Evolutionary conservation across 2,329 filamentous ascomycete species (phyloP), one percentile per base, ranked within the genome.

Genomic region (Tothia fuscella): DNA sequence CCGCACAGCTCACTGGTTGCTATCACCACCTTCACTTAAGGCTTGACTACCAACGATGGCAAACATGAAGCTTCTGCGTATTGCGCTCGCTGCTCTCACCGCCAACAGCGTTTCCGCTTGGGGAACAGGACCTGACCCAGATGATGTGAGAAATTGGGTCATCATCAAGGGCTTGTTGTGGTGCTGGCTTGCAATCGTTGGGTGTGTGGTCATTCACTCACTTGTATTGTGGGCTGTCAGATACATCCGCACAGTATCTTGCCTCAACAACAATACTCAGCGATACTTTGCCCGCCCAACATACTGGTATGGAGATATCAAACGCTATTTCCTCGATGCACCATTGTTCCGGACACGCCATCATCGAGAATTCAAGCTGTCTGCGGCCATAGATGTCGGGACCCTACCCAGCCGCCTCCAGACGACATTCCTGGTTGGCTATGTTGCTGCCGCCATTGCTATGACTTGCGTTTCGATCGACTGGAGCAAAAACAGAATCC

Each of bases 181-280:
- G 35, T 13, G 35, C 19, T 44, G 42, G 42, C 21, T 44, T 16
- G 42, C 32, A 12, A 29, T 44, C 16, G 26, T 40, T 12, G 26
- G 25, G 10, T 26, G 42, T 10, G 19, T 31, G 6, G 25, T 40
- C n/a, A 24, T 31, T 4, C 40, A 44, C 43, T 24, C 19, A 47
- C 58, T 79, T 48, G 61, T 67, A 42, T 69, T 76, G 38, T 68
- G 72, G 42, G 62, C 82, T 43, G 66, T 74, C 44, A 75, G 72
- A 50, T 80, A 91, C 54, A 66, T 88, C 28, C 76, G 87, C 48
- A 80, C 74, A 20, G 68, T 93, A 33, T 72, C 81, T 31, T 85
- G 79, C 53, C 71, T 94, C 49, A 80, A 74, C 63, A 86, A 85
- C 63, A 80, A 84, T 49, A 80, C 71, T 1, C 87, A 94, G 59